Evolutionary conservation across 2,329 filamentous ascomycete genomes (phyloP).

Genomic region (Apiospora arundinis): DNA sequence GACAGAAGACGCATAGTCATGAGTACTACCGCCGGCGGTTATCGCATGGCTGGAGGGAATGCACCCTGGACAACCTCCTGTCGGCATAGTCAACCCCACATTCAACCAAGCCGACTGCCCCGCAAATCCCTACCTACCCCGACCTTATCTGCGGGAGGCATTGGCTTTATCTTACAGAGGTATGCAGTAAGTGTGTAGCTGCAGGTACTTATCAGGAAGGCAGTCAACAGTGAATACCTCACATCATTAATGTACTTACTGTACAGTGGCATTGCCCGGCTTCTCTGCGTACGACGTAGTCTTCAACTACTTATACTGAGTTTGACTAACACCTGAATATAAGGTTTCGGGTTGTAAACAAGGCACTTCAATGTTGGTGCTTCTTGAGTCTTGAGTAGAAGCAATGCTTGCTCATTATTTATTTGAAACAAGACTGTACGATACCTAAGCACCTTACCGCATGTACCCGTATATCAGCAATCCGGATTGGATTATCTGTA

Average conservation of each 20-base stretch:
- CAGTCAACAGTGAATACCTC: neutral
- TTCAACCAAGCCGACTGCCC: neutral
- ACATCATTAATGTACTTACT: no score
- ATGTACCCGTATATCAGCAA: neutral
- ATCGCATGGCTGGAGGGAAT: neutral
- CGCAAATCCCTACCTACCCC: neutral
- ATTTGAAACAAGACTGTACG: no score
- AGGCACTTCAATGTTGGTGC: neutral
- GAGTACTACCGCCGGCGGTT: conserved; percentile 9
- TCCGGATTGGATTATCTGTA: neutral
- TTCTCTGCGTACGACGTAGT: neutral
- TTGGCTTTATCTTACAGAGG: neutral
- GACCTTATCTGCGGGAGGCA: conserved; percentile 3
- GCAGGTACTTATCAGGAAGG: neutral
- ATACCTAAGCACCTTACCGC: no score
- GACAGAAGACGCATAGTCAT: conserved; percentile 4
- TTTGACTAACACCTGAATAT: neutral
- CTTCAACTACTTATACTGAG: neutral
- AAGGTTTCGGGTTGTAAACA: neutral
- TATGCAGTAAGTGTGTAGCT: neutral
- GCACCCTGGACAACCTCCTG: neutral
- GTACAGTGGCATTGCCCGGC: neutral
- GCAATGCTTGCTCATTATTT: neutral
- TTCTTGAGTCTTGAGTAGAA: neutral
- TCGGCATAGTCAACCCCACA: conserved; percentile 17